Evolutionary conservation across 345 rosid genomes (phyloP).

Genomic region (Litchi chinensis): DNA sequence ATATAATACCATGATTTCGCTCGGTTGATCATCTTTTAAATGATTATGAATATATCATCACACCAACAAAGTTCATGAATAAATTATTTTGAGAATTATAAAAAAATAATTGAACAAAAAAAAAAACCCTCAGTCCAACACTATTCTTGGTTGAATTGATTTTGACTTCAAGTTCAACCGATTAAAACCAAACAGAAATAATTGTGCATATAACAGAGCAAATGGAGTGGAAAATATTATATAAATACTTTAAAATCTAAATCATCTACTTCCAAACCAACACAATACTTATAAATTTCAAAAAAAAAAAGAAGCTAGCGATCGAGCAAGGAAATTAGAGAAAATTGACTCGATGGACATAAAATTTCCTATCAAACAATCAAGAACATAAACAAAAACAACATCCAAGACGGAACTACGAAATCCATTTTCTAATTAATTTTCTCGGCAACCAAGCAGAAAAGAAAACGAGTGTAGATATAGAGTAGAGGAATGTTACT

Average conservation of each 20-base stretch:
- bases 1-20: not conserved
- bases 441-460: constrained; percentile 19
- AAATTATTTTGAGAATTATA: not conserved
- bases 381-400: not conserved
- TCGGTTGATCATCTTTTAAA: not conserved
- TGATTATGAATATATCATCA: not conserved
- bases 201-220: not conserved
- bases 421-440: not conserved
- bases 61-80: not conserved
- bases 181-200: not conserved
- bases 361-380: not conserved
- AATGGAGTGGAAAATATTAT: not conserved
- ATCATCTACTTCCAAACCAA: not conserved
- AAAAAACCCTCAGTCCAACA: not conserved
- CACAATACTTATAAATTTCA: not conserved
- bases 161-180: not conserved
- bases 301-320: not conserved
- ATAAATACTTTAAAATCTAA: no score
- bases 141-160: not conserved
- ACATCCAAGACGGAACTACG: constrained; percentile 10
- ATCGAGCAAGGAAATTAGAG: not conserved
- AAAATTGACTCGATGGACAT: not conserved
- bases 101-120: not conserved
- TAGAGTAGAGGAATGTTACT: constrained; percentile 38
- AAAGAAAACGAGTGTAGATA: constrained; percentile 11